These are phyloP conservation scores for Citrus unshiu DNA, from an alignment of 345 rosid species.

Conservation along the genomic window DNA sequence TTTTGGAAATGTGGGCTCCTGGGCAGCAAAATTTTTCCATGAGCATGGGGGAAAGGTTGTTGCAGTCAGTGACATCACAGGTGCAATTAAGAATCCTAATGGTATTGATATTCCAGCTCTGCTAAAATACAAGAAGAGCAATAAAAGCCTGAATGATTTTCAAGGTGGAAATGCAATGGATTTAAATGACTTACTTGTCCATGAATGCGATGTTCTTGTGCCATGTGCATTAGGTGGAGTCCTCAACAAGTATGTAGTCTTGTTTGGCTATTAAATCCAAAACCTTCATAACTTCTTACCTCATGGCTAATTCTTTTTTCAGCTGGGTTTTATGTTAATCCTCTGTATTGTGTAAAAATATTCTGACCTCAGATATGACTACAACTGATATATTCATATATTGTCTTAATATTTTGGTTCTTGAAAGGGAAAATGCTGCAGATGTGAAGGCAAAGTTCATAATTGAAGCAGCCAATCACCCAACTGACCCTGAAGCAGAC, in stretches of 20 bases:
- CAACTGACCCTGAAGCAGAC: slow-evolving; percentile 44
- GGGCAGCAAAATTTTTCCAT: slow-evolving; percentile 79
- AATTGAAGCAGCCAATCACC: slow-evolving; percentile 41
- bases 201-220: slow-evolving; percentile 40
- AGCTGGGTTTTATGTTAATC: background rate
- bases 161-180: slow-evolving; percentile 30
- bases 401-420: background rate
- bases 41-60: slow-evolving; percentile 89
- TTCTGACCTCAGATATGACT: background rate
- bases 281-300: background rate
- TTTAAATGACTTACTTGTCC: slow-evolving; percentile 24
- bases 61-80: slow-evolving; percentile 39
- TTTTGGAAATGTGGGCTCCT: slow-evolving; percentile 91
- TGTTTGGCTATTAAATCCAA: background rate
- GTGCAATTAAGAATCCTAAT: slow-evolving; percentile 40
- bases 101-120: slow-evolving; percentile 70
- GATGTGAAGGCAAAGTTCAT: slow-evolving; percentile 40
- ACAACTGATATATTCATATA: background rate
- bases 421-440: slow-evolving; percentile 35
- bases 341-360: background rate
- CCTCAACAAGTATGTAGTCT: slow-evolving; percentile 23
- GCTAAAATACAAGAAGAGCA: slow-evolving; percentile 25
- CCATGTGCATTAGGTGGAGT: slow-evolving; percentile 44
- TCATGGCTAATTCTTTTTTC: background rate
- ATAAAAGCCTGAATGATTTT: slow-evolving; percentile 26